Base-by-base conservation (phyloP, 345 rosid genomes). In the Gossypium sturtianum region DNA sequence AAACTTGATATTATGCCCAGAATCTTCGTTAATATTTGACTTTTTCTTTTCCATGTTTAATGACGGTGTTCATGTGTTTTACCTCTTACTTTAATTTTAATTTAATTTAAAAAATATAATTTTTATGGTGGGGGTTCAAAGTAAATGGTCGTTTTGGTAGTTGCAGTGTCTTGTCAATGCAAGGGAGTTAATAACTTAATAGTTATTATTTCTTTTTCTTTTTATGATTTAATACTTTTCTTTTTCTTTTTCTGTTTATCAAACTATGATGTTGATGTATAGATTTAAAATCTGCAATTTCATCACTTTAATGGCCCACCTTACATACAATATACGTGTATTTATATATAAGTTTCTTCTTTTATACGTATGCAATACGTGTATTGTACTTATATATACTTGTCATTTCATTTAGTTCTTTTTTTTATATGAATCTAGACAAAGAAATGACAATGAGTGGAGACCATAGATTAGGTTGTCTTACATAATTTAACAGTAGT, bases 111-210 rank as follows among this genome's bases (percentile, higher is more conserved):
- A 34, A 34, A 34, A 34, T 34, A 5, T 34, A 34, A 34, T 34
- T 66, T 64, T 61, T 11, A 13, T 71, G 67, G 66, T 63, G 72
- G 65, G 67, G 86, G 64, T 57, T 70, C 27, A 25, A 59, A 58
- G 54, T 72, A 25, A 83, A 63, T 74, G 23, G 81, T 84, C 81
- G 79, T 84, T 83, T 81, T 62, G 86, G 84, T 80, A 63, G 85
- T 84, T 89, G 87, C 73, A 58, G 78, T 70, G 88, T 84, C 86
- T 57, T 79, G 76, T 83, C 84, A 48, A 62, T 54, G 75, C 69
- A 78, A 66, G 78, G 76, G 74, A 65, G 54, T 63, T 41, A 60
- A 67, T 63, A 47, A 12, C 13, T 61, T 75, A 10, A 10, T 44
- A 61, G 9, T 12, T 27, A 12, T 22, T 51, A 13, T 38, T 60